Evolutionary conservation across 305 asterid genomes (phyloP).

Genomic region (Rubia peregrina): DNA sequence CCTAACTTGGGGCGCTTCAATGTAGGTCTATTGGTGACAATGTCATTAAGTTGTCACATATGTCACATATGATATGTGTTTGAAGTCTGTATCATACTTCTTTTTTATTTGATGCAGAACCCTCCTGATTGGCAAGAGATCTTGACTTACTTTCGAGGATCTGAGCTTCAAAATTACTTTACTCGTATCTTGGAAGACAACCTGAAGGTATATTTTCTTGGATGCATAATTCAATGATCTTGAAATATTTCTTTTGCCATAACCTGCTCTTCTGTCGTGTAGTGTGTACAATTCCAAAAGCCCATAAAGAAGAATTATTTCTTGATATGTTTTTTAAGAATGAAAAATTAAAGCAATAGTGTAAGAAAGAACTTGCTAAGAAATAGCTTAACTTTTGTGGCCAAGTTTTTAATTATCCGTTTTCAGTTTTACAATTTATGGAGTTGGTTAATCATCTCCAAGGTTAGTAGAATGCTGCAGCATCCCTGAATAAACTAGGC

Average conservation of each 20-base stretch:
- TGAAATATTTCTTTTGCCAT: neutral
- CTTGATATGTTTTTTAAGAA: neutral
- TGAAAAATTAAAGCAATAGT: neutral
- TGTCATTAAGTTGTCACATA: neutral
- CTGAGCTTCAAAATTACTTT: conserved; percentile 92
- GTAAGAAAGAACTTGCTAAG: neutral
- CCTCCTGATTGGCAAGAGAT: conserved; percentile 99
- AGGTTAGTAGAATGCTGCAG: neutral
- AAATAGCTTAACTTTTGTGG: neutral
- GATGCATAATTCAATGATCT: neutral
- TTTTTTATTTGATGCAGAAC: conserved; percentile 48
- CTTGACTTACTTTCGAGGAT: conserved; percentile 86
- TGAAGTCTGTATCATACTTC: conserved; percentile 19
- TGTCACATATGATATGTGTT: neutral
- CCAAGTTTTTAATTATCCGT: neutral
- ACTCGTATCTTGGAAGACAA: conserved; percentile 96
- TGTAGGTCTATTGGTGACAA: neutral
- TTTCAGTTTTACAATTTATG: neutral
- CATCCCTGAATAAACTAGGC: neutral
- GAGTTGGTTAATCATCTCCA: neutral
- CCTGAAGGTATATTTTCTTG: conserved; percentile 51
- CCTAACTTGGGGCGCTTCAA: conserved; percentile 91
- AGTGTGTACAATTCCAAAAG: neutral
- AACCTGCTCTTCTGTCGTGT: neutral
- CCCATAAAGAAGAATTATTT: neutral